A percentile compares a stretch with the other conserved stretches of the same genome.
phyloP scores from a whole-genome alignment of 495 filamentous ascomycete species.

The Pyrenula aspistea region DNA sequence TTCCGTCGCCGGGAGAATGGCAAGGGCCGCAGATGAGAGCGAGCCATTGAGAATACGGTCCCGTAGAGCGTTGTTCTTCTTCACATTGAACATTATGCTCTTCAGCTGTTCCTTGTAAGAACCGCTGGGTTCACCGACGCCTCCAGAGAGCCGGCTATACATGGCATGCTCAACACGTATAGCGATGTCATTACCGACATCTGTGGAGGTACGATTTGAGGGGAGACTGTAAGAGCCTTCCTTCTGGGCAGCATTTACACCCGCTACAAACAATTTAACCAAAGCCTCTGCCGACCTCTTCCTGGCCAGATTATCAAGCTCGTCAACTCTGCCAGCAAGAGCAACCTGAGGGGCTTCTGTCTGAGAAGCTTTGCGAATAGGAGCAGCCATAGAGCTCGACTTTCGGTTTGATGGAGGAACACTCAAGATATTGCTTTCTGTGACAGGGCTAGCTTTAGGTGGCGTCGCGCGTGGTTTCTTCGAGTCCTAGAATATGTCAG shows the following conservation, averaged over 20 bases:
- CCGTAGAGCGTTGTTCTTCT: slow-evolving; percentile 69
- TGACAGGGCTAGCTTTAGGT: neutral
- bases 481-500: neutral
- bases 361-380: slow-evolving; percentile 15
- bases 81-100: slow-evolving; percentile 68
- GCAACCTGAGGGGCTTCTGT: slow-evolving; percentile 14
- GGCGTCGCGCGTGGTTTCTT: neutral
- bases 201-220: slow-evolving; percentile 36
- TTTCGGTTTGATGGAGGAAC: slow-evolving; percentile 20
- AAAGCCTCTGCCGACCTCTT: slow-evolving; percentile 36
- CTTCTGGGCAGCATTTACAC: slow-evolving; percentile 37
- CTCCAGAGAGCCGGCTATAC: slow-evolving; percentile 41
- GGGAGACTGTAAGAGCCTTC: slow-evolving; percentile 37
- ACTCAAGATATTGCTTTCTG: neutral
- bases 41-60: slow-evolving; percentile 59
- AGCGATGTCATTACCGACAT: slow-evolving; percentile 41
- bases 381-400: slow-evolving; percentile 16
- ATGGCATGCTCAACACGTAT: slow-evolving; percentile 67
- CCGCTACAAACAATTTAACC: slow-evolving; percentile 40
- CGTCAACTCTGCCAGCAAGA: slow-evolving; percentile 21
- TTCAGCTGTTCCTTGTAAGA: slow-evolving; percentile 46
- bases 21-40: slow-evolving; percentile 59
- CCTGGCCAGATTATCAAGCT: slow-evolving; percentile 34
- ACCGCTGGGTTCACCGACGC: slow-evolving; percentile 34
- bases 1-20: slow-evolving; percentile 74